These are phyloP conservation scores for Hemileia vastatrix DNA, from an alignment of 1,284 basidiomycete genomes.

Conservation along the genomic window DNA sequence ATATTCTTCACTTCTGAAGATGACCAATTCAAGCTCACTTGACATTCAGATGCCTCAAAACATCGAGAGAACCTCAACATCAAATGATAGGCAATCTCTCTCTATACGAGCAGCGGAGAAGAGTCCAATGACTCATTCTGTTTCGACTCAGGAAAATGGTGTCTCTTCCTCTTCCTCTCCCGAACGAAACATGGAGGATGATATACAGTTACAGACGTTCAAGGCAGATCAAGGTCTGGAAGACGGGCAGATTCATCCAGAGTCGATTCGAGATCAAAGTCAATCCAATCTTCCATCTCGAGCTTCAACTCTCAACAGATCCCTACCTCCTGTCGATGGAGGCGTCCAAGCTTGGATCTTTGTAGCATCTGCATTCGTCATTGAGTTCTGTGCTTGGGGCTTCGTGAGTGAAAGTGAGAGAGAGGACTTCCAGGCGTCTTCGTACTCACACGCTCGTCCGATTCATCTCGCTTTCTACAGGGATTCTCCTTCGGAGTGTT, in stretches of 20 bases:
- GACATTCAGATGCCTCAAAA: too few relatives aligned
- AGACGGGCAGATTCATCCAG: background rate
- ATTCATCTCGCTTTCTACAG: too few relatives aligned
- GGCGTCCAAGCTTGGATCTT: constrained; percentile 24
- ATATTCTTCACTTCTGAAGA: too few relatives aligned
- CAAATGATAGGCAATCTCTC: too few relatives aligned
- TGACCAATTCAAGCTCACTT: too few relatives aligned
- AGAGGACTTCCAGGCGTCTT: too few relatives aligned
- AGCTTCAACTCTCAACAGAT: background rate
- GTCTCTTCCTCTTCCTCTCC: background rate
- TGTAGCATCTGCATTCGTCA: constrained; percentile 22
- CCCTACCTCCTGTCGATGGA: constrained; percentile 23
- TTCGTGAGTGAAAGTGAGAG: constrained; percentile 4
- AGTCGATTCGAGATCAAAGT: background rate
- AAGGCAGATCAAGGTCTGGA: background rate
- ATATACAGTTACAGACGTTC: background rate
- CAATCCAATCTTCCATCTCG: background rate
- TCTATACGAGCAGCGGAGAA: too few relatives aligned
- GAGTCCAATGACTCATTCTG: too few relatives aligned
- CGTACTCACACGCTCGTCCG: too few relatives aligned
- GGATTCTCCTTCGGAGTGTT: too few relatives aligned
- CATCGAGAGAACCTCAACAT: too few relatives aligned
- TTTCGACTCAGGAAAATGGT: too few relatives aligned
- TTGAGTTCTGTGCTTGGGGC: constrained; percentile 25
- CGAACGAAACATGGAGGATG: background rate